Conservation (phyloP, 257 asterid species). For the Solanum habrochaites region DNA sequence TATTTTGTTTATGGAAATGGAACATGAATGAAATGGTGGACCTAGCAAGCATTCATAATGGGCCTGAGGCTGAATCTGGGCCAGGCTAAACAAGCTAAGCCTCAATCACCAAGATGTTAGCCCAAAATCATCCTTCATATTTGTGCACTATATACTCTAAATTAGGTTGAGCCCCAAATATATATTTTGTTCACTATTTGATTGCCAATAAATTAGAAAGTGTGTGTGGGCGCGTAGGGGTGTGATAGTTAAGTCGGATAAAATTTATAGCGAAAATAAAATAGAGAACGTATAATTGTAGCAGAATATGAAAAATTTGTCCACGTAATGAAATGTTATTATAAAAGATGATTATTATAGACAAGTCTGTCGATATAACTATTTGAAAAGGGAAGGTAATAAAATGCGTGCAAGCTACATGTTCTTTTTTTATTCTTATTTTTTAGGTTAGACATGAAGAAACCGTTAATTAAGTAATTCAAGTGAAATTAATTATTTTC, state of each 20-base stretch:
- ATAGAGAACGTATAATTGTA: neutral
- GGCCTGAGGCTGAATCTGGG: neutral
- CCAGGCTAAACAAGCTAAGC: neutral
- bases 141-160: neutral
- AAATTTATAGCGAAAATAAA: neutral
- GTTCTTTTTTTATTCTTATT: neutral
- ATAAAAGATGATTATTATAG: neutral
- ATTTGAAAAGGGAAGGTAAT: neutral
- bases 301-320: neutral
- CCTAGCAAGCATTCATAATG: neutral
- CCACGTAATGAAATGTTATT: neutral
- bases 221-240: neutral
- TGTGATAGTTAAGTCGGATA: neutral
- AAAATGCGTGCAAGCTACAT: neutral
- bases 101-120: neutral
- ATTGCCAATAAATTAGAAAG: neutral
- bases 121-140: neutral
- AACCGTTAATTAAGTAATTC: neutral
- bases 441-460: neutral
- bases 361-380: neutral
- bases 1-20: neutral
- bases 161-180: neutral
- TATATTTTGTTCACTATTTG: neutral
- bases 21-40: neutral
- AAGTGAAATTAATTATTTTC: neutral